Conservation (phyloP, 352 stramenopile species). For the Elongisporangium anandrum region DNA sequence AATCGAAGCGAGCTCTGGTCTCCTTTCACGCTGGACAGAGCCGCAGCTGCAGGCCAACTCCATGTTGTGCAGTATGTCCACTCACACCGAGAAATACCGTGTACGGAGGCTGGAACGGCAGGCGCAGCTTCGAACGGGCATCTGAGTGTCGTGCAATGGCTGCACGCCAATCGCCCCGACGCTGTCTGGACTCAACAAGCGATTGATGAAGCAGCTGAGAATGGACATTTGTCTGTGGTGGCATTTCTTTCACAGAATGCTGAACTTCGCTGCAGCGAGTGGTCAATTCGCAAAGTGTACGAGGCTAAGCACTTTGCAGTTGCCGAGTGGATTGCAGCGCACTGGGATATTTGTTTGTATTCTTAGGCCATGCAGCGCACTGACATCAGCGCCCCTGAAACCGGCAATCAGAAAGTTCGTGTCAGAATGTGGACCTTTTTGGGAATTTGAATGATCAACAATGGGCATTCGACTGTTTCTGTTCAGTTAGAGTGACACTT, state of each 20-base stretch:
- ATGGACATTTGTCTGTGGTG: neutral
- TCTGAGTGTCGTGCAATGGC: too few species aligned
- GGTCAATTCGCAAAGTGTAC: neutral
- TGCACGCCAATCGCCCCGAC: too few species aligned
- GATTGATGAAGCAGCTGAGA: neutral
- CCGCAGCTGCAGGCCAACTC: too few species aligned
- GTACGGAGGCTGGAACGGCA: too few species aligned
- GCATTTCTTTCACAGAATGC: neutral
- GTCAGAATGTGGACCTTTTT: neutral
- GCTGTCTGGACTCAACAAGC: neutral
- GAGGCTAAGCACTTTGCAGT: neutral
- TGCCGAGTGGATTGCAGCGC: neutral
- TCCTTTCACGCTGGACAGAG: too few species aligned
- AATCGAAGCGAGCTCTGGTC: too few species aligned
- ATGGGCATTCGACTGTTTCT: neutral
- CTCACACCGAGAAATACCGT: too few species aligned
- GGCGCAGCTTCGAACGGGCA: too few species aligned
- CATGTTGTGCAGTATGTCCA: too few species aligned
- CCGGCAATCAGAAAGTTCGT: too few species aligned
- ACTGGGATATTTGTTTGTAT: neutral
- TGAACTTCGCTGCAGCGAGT: neutral
- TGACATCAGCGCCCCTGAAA: too few species aligned
- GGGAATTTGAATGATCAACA: neutral
- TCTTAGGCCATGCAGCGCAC: neutral
- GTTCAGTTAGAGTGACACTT: neutral